Evolutionary conservation across 73 alveolate species (phyloP).

Genomic region (Chromera velia): DNA sequence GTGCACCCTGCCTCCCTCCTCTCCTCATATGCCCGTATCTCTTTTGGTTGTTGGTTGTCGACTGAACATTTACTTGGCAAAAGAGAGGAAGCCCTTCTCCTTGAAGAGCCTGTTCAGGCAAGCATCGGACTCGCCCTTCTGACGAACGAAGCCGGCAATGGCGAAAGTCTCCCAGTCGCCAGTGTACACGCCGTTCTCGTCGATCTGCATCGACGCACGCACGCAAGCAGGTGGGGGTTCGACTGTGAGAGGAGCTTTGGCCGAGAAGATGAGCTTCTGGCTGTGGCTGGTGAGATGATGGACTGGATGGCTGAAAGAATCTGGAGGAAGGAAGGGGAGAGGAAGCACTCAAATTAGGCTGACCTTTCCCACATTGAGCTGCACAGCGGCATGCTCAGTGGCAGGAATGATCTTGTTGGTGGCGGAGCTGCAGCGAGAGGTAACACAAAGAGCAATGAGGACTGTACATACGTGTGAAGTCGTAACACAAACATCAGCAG

Average conservation of each 20-base stretch:
- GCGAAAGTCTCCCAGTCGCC: conserved; percentile 63
- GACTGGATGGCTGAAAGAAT: not conserved
- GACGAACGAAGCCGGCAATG: conserved; percentile 77
- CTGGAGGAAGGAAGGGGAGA: not conserved
- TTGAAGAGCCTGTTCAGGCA: conserved; percentile 49
- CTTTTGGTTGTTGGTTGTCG: too few species aligned
- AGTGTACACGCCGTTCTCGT: conserved; percentile 58
- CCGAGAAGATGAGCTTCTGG: not conserved
- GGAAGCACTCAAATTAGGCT: not conserved
- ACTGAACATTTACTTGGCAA: too few species aligned
- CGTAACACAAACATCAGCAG: too few species aligned
- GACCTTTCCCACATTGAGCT: conserved; percentile 60
- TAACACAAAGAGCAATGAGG: too few species aligned
- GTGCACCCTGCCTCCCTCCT: too few species aligned
- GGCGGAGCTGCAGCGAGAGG: conserved; percentile 50
- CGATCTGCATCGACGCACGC: conserved; percentile 29
- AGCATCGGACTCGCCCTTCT: conserved; percentile 79
- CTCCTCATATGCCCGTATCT: too few species aligned
- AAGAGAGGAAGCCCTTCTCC: not conserved
- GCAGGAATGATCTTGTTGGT: conserved; percentile 68
- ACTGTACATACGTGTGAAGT: too few species aligned
- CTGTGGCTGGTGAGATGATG: conserved; percentile 4
- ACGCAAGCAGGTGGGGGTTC: conserved; percentile 4
- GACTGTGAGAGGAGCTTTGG: not conserved
- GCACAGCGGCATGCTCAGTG: conserved; percentile 78